Evolutionary conservation across 176 grass and related monocot species (phyloP).

Genomic region (Dactylis glomerata): DNA sequence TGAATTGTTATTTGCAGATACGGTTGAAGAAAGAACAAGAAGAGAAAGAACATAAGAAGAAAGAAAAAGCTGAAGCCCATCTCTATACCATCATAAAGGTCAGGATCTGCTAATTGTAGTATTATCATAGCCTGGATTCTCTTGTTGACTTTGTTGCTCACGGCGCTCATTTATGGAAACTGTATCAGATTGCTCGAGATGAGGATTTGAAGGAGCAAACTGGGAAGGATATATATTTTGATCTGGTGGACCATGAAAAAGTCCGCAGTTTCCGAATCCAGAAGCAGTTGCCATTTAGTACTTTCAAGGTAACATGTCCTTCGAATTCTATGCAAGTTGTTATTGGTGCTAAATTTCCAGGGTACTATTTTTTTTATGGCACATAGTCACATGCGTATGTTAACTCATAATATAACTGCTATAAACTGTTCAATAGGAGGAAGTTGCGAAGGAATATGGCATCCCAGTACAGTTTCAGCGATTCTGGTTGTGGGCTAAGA

Average conservation of each 20-base stretch:
- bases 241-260: slow-evolving; percentile 94
- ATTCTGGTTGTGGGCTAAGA: slow-evolving; percentile 87
- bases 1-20: slow-evolving; percentile 49
- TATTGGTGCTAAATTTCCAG: not conserved
- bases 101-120: slow-evolving; percentile 8
- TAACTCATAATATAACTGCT: not conserved
- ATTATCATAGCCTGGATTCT: slow-evolving; percentile 17
- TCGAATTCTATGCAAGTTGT: slow-evolving; percentile 1
- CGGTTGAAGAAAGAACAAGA: slow-evolving; percentile 96
- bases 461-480: slow-evolving; percentile 78
- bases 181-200: slow-evolving; percentile 69
- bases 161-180: not conserved
- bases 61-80: slow-evolving; percentile 92
- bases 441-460: slow-evolving; percentile 84
- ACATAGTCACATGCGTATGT: not conserved
- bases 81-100: slow-evolving; percentile 97
- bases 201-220: slow-evolving; percentile 74
- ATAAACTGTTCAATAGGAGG: slow-evolving; percentile 48
- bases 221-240: slow-evolving; percentile 87
- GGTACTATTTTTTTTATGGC: not conserved
- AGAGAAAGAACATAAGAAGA: slow-evolving; percentile 95
- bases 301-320: slow-evolving; percentile 66
- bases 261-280: slow-evolving; percentile 84
- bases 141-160: not conserved
- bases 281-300: slow-evolving; percentile 72